Evolutionary conservation across 1,284 basidiomycete genomes (phyloP).

Genomic region (Cryptococcus depauperatus): DNA sequence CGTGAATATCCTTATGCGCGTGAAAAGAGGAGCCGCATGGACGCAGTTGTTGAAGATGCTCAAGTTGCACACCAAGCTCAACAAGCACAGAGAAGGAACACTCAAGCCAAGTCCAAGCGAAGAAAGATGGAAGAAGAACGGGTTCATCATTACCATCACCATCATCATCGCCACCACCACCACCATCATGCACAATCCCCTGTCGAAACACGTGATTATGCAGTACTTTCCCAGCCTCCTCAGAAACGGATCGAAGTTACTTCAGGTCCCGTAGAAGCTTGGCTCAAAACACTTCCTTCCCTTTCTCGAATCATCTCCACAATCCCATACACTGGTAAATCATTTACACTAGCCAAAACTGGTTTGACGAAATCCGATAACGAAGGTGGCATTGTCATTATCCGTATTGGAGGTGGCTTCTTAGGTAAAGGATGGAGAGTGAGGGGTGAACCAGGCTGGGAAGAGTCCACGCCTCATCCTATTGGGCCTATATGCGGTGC

Average conservation of each 20-base stretch:
- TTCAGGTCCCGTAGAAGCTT: constrained; percentile 23
- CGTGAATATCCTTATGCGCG: constrained; percentile 22
- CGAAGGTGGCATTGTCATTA: constrained; percentile 27
- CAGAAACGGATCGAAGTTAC: constrained; percentile 31
- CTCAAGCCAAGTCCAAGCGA: constrained; percentile 20
- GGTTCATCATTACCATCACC: background rate
- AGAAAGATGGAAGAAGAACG: constrained; percentile 34
- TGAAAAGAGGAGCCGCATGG: constrained; percentile 37
- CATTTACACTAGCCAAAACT: constrained; percentile 26
- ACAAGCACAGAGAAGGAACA: constrained; percentile 13
- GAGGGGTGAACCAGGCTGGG: constrained; percentile 40
- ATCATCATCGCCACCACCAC: background rate
- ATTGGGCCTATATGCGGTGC: constrained; percentile 13
- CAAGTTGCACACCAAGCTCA: constrained; percentile 22
- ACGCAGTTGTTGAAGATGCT: constrained; percentile 37
- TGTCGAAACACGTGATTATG: constrained; percentile 19
- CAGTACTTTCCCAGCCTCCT: constrained; percentile 18
- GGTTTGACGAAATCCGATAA: constrained; percentile 7
- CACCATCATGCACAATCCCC: background rate
- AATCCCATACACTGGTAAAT: constrained; percentile 25
- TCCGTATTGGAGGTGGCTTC: constrained; percentile 32
- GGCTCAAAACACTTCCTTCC: constrained; percentile 22
- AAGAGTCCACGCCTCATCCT: constrained; percentile 20
- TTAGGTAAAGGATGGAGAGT: constrained; percentile 35
- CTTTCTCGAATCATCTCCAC: constrained; percentile 14